phyloP scores from a whole-genome alignment of 2,329 filamentous ascomycete species.

The Colletotrichum gloeosporioides region DNA sequence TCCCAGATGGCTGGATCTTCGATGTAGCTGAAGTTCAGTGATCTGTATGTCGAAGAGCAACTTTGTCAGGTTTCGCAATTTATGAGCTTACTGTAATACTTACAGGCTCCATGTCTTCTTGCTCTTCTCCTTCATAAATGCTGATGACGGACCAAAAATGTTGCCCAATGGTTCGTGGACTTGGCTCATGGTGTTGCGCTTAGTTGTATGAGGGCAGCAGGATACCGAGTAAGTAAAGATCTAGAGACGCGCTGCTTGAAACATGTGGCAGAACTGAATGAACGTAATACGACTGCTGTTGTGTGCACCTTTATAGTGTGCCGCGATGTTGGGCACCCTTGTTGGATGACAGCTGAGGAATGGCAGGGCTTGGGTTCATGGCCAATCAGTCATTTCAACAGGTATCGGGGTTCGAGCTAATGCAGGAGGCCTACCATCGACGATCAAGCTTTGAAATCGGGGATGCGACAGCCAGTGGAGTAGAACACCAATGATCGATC shows the following conservation, averaged over 20 bases:
- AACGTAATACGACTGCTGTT: not conserved
- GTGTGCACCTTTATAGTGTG: not conserved
- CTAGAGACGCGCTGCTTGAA: not conserved
- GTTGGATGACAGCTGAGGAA: not conserved
- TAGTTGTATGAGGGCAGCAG: not conserved
- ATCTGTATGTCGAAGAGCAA: not conserved
- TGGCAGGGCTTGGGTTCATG: not conserved
- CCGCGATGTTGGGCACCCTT: not conserved
- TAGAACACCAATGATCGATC: not conserved
- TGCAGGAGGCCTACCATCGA: not conserved
- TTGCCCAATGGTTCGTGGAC: accelerated
- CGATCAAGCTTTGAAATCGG: not conserved
- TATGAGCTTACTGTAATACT: not conserved
- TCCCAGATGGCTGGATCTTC: not conserved
- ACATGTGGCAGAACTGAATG: not conserved
- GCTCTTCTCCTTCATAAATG: not conserved
- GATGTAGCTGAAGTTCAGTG: not conserved
- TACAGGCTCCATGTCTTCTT: not conserved
- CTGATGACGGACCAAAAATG: not conserved
- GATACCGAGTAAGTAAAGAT: not conserved
- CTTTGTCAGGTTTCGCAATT: not conserved
- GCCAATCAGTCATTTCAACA: not conserved
- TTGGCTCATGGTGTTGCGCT: not conserved
- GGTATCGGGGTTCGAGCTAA: not conserved
- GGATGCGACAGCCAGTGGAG: not conserved